Conservation (phyloP, 805 yeast species). For the Spathaspora sp. region DNA sequence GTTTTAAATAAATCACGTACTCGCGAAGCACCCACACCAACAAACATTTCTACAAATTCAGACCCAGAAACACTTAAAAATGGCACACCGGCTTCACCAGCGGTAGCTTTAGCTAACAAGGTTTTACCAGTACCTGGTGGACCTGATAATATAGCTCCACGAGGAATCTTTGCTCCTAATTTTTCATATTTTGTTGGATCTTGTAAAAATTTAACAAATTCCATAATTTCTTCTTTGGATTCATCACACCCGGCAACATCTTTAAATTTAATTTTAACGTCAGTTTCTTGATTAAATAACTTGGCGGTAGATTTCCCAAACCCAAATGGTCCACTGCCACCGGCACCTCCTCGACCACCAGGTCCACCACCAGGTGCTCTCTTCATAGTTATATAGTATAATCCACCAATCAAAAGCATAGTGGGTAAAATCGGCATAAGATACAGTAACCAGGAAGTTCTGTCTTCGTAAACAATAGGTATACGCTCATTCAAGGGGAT, state of each 20-base stretch:
- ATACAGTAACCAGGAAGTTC: slow-evolving; percentile 60
- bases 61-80: slow-evolving; percentile 90
- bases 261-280: slow-evolving; percentile 74
- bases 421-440: slow-evolving; percentile 78
- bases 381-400: slow-evolving; percentile 59
- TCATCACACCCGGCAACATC: slow-evolving; percentile 96
- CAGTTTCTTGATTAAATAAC: slow-evolving; percentile 77
- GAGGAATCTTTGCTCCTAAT: slow-evolving; percentile 89
- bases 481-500: slow-evolving; percentile 68
- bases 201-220: slow-evolving; percentile 85
- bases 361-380: slow-evolving; percentile 39
- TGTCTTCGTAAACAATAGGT: slow-evolving; percentile 73
- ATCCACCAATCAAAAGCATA: slow-evolving; percentile 72
- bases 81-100: slow-evolving; percentile 96
- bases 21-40: slow-evolving; percentile 93
- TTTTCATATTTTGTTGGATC: slow-evolving; percentile 81
- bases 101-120: slow-evolving; percentile 87
- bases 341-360: slow-evolving; percentile 34
- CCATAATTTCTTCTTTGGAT: slow-evolving; percentile 94
- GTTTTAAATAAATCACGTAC: slow-evolving; percentile 89
- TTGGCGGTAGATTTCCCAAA: slow-evolving; percentile 79
- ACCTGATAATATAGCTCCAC: slow-evolving; percentile 92
- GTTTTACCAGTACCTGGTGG: slow-evolving; percentile 99
- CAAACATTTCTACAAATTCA: slow-evolving; percentile 96
- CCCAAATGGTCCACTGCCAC: slow-evolving; percentile 60